Conservation (phyloP, 2,329 filamentous ascomycete genomes). For the Fusarium graminum region DNA sequence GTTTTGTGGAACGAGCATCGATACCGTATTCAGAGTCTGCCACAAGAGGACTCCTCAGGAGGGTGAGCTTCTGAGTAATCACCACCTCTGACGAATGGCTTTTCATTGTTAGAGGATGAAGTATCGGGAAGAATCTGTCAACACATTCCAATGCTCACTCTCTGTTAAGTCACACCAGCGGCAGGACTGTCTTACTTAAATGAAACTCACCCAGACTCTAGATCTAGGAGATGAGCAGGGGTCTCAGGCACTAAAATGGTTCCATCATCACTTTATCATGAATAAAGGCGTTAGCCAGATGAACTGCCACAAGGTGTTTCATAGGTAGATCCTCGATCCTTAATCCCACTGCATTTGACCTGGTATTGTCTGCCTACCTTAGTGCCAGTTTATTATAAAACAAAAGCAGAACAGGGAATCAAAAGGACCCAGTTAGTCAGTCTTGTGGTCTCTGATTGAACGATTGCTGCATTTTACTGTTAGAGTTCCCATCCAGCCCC, state of each 20-base stretch:
- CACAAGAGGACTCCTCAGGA: conserved; percentile 52
- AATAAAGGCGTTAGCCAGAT: background rate
- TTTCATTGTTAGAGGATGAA: conserved; percentile 32
- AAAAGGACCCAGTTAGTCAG: conserved; percentile 3
- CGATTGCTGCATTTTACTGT: conserved; percentile 1
- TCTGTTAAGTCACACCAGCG: background rate
- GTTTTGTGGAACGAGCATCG: conserved; percentile 9
- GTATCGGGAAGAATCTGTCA: background rate
- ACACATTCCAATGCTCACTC: background rate
- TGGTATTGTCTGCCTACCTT: background rate
- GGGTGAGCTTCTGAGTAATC: conserved; percentile 48
- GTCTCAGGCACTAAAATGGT: background rate
- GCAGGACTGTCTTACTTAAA: conserved; percentile 8
- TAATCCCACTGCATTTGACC: background rate
- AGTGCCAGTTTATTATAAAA: background rate
- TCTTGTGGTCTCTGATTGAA: conserved; percentile 4
- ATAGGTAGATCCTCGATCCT: conserved; percentile 14
- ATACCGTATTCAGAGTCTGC: conserved; percentile 30
- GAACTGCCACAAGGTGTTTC: background rate
- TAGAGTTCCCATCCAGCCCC: conserved; percentile 21
- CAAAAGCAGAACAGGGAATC: conserved; percentile 1
- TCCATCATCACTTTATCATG: background rate
- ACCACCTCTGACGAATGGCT: conserved; percentile 11
- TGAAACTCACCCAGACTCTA: background rate
- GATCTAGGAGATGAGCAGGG: background rate